Base-by-base conservation (phyloP, 2,329 filamentous ascomycete species). In the Pseudopithomyces chartarum region DNA sequence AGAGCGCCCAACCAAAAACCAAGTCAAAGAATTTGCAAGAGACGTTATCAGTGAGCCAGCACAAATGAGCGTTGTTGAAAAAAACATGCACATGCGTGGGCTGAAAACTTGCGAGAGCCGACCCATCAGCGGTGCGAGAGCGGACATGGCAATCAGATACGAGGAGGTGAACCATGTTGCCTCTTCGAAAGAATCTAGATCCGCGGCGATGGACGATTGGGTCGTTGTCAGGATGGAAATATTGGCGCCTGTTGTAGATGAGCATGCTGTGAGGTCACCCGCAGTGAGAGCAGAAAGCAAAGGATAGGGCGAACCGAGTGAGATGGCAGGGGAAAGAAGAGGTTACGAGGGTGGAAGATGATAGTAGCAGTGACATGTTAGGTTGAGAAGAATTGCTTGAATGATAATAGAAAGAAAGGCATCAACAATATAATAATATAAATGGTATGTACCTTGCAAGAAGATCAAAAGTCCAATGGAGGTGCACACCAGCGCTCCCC, bases 151-250 rank as follows among this genome's bases (percentile, higher is more conserved):
- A 26, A 76, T 72, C 13, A 95, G 81, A 70, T 91, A 96, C 2
- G 88, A 82, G 32, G 89, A 91, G 7, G 89, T 92, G 71, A 95
- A 92, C 91, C 91, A 96, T 73, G 86, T 90, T 34, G 87, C 87
- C 54, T 86, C 80, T 54, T 87, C 86, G 67, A 91, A 92, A 1
- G 90, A 85, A 74, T 90, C 82, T 1, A 96, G 80, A 62, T 94
- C 90, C 7, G 83, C 84, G 2, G 91, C 90, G 62, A 96, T 91
- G 48, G 82, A 81, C 7, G 88, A 90, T 76, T 95, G 91, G 1
- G 89, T 90, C 54, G 92, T 93, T 6, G 90, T 90, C 70, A 96
- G 87, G 64, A 91, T 87, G 12, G 88, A 91, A 76, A 93, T 91
- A 68, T 95, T 95, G 59, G 84, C 82, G 15, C 83, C 82, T 82